These are phyloP conservation scores for Hanseniaspora hatyaiensis DNA, from an alignment of 805 yeast species.

Conservation along the genomic window DNA sequence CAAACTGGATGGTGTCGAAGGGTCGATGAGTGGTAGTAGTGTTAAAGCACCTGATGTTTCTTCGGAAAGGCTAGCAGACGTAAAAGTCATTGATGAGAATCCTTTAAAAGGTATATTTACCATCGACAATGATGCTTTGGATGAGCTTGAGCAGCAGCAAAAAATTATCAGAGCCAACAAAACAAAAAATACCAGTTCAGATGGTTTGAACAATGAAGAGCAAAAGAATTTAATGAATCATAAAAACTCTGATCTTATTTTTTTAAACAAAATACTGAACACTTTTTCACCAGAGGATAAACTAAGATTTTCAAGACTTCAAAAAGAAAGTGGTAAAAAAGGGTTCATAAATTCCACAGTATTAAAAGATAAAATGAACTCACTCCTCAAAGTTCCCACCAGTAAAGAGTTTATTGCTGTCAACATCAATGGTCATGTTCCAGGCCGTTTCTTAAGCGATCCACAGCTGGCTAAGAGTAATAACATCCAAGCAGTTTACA, in stretches of 20 bases:
- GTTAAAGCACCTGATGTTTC: constrained; percentile 2
- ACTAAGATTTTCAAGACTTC: constrained; percentile 68
- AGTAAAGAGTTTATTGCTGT: constrained; percentile 34
- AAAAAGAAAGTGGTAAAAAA: constrained; percentile 70
- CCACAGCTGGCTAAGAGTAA: constrained; percentile 20
- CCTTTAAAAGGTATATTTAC: constrained; percentile 49
- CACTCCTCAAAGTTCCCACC: constrained; percentile 63
- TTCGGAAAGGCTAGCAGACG: constrained; percentile 34
- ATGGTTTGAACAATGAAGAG: constrained; percentile 17
- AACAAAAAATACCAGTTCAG: constrained; percentile 16
- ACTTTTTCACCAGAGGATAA: constrained; percentile 76
- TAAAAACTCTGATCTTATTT: constrained; percentile 62
- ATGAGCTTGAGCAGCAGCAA: constrained; percentile 36
- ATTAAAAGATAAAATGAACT: constrained; percentile 50
- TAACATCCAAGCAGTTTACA: constrained; percentile 10
- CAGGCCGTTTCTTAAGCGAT: constrained; percentile 18
- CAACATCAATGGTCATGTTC: constrained; percentile 19
- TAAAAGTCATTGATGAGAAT: constrained; percentile 56
- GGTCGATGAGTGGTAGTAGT: background rate
- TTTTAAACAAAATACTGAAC: constrained; percentile 74
- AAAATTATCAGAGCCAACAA: constrained; percentile 30
- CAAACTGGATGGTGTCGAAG: background rate
- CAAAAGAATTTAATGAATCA: constrained; percentile 39
- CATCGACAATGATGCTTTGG: constrained; percentile 33
- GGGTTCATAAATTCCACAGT: constrained; percentile 60